A percentile compares a stretch with the other conserved stretches of the same genome.
phyloP scores from a whole-genome alignment of 371 early-diverging fungal genomes.

The Pancytospora philotis region DNA sequence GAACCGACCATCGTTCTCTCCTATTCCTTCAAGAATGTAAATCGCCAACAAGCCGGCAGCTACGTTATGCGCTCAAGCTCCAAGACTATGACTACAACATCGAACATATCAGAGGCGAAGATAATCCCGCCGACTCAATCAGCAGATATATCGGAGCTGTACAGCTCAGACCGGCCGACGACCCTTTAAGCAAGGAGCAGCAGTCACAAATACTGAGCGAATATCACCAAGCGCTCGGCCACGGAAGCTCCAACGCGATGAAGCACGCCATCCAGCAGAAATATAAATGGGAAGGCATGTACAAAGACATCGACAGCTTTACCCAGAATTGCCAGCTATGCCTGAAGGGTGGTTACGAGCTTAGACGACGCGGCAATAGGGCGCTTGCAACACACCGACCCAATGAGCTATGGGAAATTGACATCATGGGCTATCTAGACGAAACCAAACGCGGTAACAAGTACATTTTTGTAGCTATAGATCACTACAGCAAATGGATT shows the following conservation, averaged over 20 bases:
- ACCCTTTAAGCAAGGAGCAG: neutral
- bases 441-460: constrained; percentile 41
- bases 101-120: constrained; percentile 1
- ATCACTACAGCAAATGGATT: constrained; percentile 58
- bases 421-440: constrained; percentile 58
- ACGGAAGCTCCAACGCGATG: neutral
- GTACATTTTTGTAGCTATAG: constrained; percentile 60
- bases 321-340: neutral
- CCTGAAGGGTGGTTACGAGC: neutral
- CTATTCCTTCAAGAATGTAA: constrained; percentile 6
- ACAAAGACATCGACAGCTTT: constrained; percentile 4
- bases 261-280: neutral
- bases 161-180: neutral
- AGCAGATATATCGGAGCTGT: constrained; percentile 12
- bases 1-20: constrained; percentile 25
- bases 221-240: neutral
- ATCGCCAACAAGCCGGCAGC: neutral
- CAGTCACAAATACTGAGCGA: neutral
- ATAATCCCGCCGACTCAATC: constrained; percentile 17
- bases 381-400: neutral
- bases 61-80: neutral
- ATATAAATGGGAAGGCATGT: neutral
- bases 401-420: constrained; percentile 55
- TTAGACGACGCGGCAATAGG: neutral
- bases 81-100: constrained; percentile 33